Evolutionary conservation across 257 asterid species (phyloP), one percentile per base, ranked within the genome.

Genomic region (Coffea canephora): DNA sequence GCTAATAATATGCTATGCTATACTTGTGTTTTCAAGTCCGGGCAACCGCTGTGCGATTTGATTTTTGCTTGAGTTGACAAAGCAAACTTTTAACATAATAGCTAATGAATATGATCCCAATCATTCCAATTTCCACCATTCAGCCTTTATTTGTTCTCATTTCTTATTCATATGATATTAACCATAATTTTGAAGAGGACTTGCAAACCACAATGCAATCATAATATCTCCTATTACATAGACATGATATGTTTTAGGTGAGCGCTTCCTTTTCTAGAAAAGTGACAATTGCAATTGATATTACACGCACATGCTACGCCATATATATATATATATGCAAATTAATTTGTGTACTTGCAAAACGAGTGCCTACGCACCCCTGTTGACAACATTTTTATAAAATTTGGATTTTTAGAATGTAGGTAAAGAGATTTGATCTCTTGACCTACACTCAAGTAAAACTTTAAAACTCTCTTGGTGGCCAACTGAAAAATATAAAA

Each of bases 121-220:
- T 86, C 71, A 86, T 84, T 80, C 46, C 68, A 52, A 70, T 50
- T 67, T 43, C 78, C 87, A 64, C 83, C 50, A 43, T 36, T 62
- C 78, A 46, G 39, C 79, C 67, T 50, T 74, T 31, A 75, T 71
- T 76, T 78, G 77, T 79, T 77, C 79, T 72, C 79, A 71, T 77
- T 67, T 83, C 54, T 83, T 73, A 76, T 77, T 85, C 82, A 61
- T 67, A 80, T 64, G 55, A 71, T 82, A 48, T 72, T 69, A 69
- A 72, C 79, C 68, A 87, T 89, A 80, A 80, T 86, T 77, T 82
- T 79, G 89, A 89, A 84, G 80, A 70, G 80, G 87, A 86, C 87
- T 86, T 85, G 57, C 84, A 75, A 87, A 87, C 91, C 82, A 81
- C 69, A 77, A 81, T 39, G 89, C 70, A 82, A 87, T 89, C 83